Evolutionary conservation across 1,284 basidiomycete genomes (phyloP).

Genomic region (Ustilago lituana): DNA sequence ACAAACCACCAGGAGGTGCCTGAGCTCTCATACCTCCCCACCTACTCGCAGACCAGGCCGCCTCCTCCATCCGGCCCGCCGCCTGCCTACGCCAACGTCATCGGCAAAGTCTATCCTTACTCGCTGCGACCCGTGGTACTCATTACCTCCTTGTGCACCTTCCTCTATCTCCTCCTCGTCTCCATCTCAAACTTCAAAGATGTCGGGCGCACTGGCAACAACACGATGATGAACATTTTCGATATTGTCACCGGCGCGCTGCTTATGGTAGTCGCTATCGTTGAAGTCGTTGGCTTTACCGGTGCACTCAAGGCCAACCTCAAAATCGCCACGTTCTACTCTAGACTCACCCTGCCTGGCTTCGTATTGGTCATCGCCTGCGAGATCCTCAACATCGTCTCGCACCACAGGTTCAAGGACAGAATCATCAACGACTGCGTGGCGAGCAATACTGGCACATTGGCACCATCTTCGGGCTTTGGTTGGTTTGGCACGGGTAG

Average conservation of each 20-base stretch:
- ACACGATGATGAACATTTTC: constrained; percentile 47
- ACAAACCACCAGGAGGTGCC: constrained; percentile 27
- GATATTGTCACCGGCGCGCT: constrained; percentile 47
- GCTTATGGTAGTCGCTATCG: constrained; percentile 35
- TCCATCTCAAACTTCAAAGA: constrained; percentile 47
- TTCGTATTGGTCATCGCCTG: constrained; percentile 41
- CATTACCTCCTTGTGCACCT: constrained; percentile 53
- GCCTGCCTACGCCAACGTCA: constrained; percentile 49
- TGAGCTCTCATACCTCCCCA: constrained; percentile 41
- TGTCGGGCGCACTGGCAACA: constrained; percentile 28
- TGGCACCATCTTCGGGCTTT: constrained; percentile 8
- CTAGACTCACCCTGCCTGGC: constrained; percentile 34
- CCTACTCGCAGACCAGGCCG: constrained; percentile 40
- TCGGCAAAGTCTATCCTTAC: constrained; percentile 49
- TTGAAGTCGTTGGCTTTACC: constrained; percentile 52
- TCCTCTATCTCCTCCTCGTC: constrained; percentile 52
- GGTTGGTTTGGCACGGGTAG: constrained; percentile 22
- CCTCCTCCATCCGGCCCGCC: constrained; percentile 49
- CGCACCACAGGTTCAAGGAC: constrained; percentile 47
- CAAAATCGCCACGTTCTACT: constrained; percentile 35
- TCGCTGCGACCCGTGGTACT: constrained; percentile 57
- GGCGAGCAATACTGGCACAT: constrained; percentile 40
- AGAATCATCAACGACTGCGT: constrained; percentile 51
- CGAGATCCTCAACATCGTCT: constrained; percentile 52
- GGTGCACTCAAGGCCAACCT: constrained; percentile 46